phyloP scores from a whole-genome alignment of 352 stramenopile genomes.

The Phytophthora aleatoria region DNA sequence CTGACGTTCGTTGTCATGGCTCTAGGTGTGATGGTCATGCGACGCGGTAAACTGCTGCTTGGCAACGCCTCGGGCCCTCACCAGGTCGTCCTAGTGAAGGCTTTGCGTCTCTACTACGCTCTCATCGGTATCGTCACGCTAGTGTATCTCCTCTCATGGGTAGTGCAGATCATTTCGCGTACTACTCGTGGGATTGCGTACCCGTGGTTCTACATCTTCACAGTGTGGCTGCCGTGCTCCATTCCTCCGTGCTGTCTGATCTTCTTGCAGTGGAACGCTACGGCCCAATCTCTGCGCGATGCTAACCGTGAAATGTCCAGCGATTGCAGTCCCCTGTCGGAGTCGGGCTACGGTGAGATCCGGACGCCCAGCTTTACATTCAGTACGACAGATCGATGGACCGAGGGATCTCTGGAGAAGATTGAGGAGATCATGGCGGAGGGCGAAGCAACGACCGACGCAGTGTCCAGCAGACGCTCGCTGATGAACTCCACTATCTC shows the following conservation, averaged over 20 bases:
- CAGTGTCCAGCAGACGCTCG: constrained; percentile 23
- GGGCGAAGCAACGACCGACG: constrained; percentile 32
- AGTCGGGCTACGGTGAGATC: constrained; percentile 75
- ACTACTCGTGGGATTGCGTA: constrained; percentile 68
- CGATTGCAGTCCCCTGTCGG: constrained; percentile 54
- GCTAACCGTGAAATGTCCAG: constrained; percentile 49
- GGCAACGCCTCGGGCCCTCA: constrained; percentile 73
- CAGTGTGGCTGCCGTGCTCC: constrained; percentile 83
- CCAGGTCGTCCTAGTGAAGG: constrained; percentile 82
- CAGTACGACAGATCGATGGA: constrained; percentile 70
- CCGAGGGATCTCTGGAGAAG: constrained; percentile 44
- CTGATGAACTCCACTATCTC: constrained; percentile 42
- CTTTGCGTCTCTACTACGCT: constrained; percentile 85
- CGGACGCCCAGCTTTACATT: constrained; percentile 80
- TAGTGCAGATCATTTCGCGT: constrained; percentile 81
- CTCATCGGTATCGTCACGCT: constrained; percentile 86
- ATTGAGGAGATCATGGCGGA: constrained; percentile 53
- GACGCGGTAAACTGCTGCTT: constrained; percentile 72
- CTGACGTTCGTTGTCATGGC: constrained; percentile 82
- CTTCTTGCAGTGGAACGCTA: constrained; percentile 90
- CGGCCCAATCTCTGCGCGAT: constrained; percentile 80
- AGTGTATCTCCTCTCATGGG: constrained; percentile 85
- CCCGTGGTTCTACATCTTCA: constrained; percentile 91
- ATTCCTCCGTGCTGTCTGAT: constrained; percentile 88
- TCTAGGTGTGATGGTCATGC: constrained; percentile 88